A percentile compares a stretch with the other conserved stretches of the same genome.
phyloP scores from a whole-genome alignment of 495 filamentous ascomycete species.

The Letharia columbiana region DNA sequence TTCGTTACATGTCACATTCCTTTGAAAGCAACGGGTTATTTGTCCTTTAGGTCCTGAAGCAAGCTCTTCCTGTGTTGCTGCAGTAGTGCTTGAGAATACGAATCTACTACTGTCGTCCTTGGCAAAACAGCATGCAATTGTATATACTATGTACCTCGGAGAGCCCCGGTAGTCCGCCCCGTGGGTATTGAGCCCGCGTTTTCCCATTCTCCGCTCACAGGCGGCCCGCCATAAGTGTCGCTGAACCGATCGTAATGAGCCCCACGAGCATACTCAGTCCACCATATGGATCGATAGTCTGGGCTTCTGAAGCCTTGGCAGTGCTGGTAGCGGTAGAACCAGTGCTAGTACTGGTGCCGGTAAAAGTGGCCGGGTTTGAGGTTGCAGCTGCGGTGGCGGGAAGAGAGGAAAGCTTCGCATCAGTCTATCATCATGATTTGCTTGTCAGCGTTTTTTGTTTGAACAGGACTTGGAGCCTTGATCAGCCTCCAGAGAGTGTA shows the following conservation, averaged over 20 bases:
- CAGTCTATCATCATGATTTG: conserved; percentile 9
- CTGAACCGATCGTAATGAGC: background rate
- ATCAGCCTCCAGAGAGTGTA: background rate
- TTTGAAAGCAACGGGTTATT: background rate
- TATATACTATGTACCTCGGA: background rate
- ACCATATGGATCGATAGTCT: background rate
- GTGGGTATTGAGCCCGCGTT: background rate
- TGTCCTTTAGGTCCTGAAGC: background rate
- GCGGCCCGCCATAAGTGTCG: background rate
- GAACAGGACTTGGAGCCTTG: background rate
- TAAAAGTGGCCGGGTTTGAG: background rate
- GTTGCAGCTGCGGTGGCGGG: conserved; percentile 11
- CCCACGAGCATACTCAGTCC: background rate
- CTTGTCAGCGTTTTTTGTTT: background rate
- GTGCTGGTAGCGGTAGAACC: background rate
- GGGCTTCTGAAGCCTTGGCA: background rate
- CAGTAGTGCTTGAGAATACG: background rate
- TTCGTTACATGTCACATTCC: background rate
- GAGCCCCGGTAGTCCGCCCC: background rate
- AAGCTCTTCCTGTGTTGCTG: background rate
- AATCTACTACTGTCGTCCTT: background rate
- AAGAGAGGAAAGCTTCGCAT: conserved; percentile 30
- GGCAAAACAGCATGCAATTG: background rate
- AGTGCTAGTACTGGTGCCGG: background rate
- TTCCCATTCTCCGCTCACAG: background rate